Percentiles rank a stretch among this genome's conserved stretches.
Evolutionary conservation across 1,284 basidiomycete genomes (phyloP).

Genomic region (Malassezia dermatis): DNA sequence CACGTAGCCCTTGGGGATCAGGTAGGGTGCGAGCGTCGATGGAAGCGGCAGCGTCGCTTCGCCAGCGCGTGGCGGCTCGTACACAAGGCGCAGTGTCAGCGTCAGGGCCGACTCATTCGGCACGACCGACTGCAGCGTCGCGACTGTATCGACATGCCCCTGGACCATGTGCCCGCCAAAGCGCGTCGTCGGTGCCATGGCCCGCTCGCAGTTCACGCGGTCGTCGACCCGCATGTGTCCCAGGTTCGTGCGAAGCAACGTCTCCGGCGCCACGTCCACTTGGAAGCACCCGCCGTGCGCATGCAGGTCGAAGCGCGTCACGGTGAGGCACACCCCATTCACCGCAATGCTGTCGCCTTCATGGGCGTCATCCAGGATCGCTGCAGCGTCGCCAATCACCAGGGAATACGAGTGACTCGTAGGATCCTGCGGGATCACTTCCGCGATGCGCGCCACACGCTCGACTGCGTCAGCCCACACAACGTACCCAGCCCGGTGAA

Average conservation of each 20-base stretch:
- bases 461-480: slow-evolving; percentile 50
- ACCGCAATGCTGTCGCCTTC: slow-evolving; percentile 90
- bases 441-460: slow-evolving; percentile 63
- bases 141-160: slow-evolving; percentile 68
- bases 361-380: slow-evolving; percentile 79
- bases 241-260: slow-evolving; percentile 77
- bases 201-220: slow-evolving; percentile 86
- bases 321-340: slow-evolving; percentile 71
- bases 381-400: slow-evolving; percentile 62
- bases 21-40: slow-evolving; percentile 64
- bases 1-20: slow-evolving; percentile 93
- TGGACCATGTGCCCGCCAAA: slow-evolving; percentile 98
- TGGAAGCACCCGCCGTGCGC: slow-evolving; percentile 56
- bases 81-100: slow-evolving; percentile 60
- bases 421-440: slow-evolving; percentile 52
- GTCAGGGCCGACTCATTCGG: slow-evolving; percentile 77
- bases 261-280: slow-evolving; percentile 91
- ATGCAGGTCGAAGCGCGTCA: slow-evolving; percentile 60
- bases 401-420: slow-evolving; percentile 66
- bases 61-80: slow-evolving; percentile 17
- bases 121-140: slow-evolving; percentile 50
- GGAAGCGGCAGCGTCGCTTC: slow-evolving; percentile 53
- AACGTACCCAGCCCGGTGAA: slow-evolving; percentile 35
- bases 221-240: slow-evolving; percentile 64
- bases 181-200: slow-evolving; percentile 75